phyloP scores from a whole-genome alignment of 345 rosid genomes.

The Bruguiera parviflora region DNA sequence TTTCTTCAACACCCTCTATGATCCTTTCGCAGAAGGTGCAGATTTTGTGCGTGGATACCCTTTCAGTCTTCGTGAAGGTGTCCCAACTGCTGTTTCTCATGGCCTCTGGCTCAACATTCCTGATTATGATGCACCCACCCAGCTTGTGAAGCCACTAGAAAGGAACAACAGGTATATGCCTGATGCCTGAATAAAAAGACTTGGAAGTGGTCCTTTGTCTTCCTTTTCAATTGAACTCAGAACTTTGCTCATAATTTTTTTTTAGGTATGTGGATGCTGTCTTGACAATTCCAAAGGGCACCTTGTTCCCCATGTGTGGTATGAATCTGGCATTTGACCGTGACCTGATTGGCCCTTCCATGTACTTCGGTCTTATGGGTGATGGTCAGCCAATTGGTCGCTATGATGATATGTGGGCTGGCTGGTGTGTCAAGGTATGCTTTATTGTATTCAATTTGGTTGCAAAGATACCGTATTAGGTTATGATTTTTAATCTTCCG shows the following conservation, averaged over 20 bases:
- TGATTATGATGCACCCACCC: constrained; percentile 98
- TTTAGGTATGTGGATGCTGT: constrained; percentile 84
- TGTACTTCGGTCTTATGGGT: constrained; percentile 98
- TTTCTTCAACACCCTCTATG: constrained; percentile 95
- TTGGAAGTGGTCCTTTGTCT: not conserved
- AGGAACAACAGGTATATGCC: constrained; percentile 70
- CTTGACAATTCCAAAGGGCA: constrained; percentile 87
- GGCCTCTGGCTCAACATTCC: constrained; percentile 99
- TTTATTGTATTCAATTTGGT: not conserved
- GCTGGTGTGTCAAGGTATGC: constrained; percentile 86
- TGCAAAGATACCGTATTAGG: not conserved
- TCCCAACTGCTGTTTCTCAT: constrained; percentile 88
- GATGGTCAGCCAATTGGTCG: constrained; percentile 97
- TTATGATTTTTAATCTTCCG: too few relatives aligned
- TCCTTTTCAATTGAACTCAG: not conserved
- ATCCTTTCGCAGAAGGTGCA: constrained; percentile 83
- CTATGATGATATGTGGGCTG: constrained; percentile 98
- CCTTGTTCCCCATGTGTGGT: constrained; percentile 97
- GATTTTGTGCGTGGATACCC: constrained; percentile 98
- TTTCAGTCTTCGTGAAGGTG: constrained; percentile 93
- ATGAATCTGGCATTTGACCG: constrained; percentile 93
- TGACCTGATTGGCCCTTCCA: constrained; percentile 91
- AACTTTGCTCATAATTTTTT: constrained; percentile 3
- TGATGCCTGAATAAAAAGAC: not conserved
- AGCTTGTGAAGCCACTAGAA: constrained; percentile 94